Evolutionary conservation across 208 protist genomes (phyloP), one percentile per base, ranked within the genome.

Genomic region (Trypanosoma congolense): DNA sequence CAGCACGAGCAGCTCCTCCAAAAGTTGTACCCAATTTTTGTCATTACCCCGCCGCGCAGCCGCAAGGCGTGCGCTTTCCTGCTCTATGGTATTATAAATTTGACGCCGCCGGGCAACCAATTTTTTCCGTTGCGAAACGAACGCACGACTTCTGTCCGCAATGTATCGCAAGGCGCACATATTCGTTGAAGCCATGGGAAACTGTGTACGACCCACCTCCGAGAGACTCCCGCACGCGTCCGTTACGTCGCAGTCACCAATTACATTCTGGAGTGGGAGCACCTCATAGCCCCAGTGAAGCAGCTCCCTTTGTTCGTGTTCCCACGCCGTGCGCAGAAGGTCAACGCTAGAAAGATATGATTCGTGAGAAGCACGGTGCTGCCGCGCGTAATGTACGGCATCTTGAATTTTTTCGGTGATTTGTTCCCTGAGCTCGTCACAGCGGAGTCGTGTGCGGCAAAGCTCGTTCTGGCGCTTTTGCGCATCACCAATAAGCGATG

Each of bases 261-360:
- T n/a, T 33, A 50, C 12, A 21, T 71, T 21, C 6, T 59, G 64
- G 10, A 76, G 35, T 18, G 56, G 28, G 1, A 87, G 61, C 14
- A 46, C 46, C 21, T 64, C 49, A 42, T 68, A 60, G 10, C 66
- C 61, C 25, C 75, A 72, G 19, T 54, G 43, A 16, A 90, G 70
- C 36, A 74, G 57, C 48, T 85, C 72, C 14, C 75, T 70, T 54
- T 81, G 75, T 45, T 80, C 77, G 12, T 63, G 59, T 61, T 78
- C 77, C 82, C 82, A 90, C 30, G 66, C 45, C 5, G 45, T 64
- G 9, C 67, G 61, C 33, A 70, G 19, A 30, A 73, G 73, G 29
- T 90, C 75, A 16, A 85, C 52, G 25, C 68, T 76, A 2, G 71
- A 49, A 26, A 72, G 43, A 30, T 75, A 59, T 44, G 78, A 65